A percentile compares a stretch with the other conserved stretches of the same genome.
Conservation (phyloP, 768 basidiomycete species). For the Lactarius psammicola region DNA sequence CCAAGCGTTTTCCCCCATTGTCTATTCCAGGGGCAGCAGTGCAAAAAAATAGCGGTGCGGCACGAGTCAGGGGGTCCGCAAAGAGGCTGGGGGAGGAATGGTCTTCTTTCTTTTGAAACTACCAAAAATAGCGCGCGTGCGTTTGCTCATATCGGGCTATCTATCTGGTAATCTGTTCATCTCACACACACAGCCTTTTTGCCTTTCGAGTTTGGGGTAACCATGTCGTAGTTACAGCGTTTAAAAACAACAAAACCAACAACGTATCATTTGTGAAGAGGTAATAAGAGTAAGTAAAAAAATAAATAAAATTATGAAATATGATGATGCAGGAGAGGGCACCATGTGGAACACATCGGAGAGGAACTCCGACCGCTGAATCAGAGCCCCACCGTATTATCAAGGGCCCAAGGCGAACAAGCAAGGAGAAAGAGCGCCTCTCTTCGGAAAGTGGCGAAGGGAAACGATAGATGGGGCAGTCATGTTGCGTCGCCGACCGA, state of each 20-base stretch:
- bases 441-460: neutral
- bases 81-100: neutral
- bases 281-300: too few relatives aligned
- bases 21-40: neutral
- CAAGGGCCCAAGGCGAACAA: neutral
- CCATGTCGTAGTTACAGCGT: neutral
- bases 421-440: neutral
- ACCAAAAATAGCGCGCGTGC: neutral
- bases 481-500: conserved; percentile 13
- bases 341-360: conserved; percentile 1
- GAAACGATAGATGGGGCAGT: neutral
- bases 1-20: neutral
- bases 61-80: neutral
- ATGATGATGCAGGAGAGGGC: neutral
- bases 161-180: neutral
- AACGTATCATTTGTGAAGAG: too few relatives aligned
- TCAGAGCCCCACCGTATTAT: neutral
- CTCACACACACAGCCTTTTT: neutral
- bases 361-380: neutral
- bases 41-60: conserved; percentile 2
- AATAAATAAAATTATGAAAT: neutral
- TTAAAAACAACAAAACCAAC: neutral
- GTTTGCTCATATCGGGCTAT: conserved; percentile 1
- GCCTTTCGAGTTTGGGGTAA: neutral
- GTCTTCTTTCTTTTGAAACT: neutral